Evolutionary conservation across 495 filamentous ascomycete genomes (phyloP).

Genomic region (Lasiosphaeris hirsuta): DNA sequence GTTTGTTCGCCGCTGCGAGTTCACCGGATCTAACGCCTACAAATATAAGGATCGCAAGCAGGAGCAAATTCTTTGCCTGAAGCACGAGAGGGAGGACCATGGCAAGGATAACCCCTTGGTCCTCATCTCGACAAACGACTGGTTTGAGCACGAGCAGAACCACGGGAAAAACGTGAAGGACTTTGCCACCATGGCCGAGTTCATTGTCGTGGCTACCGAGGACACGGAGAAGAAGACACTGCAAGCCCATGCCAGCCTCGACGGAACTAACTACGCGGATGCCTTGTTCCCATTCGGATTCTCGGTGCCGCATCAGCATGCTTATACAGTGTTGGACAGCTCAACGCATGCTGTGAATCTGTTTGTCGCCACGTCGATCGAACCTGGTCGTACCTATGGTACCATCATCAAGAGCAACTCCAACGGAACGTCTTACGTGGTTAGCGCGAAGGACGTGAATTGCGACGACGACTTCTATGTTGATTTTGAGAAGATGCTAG

Average conservation of each 20-base stretch:
- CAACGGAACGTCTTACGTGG: constrained; percentile 90
- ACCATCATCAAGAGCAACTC: constrained; percentile 95
- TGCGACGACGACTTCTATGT: constrained; percentile 70
- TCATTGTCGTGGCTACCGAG: constrained; percentile 82
- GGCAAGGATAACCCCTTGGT: constrained; percentile 58
- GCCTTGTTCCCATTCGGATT: constrained; percentile 83
- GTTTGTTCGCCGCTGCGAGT: constrained; percentile 74
- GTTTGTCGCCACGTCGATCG: constrained; percentile 67
- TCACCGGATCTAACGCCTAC: constrained; percentile 62
- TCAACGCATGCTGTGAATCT: constrained; percentile 90
- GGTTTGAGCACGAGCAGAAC: constrained; percentile 58
- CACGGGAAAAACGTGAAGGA: constrained; percentile 68
- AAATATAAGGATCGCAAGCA: constrained; percentile 62
- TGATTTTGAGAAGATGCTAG: constrained; percentile 94
- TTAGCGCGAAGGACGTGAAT: constrained; percentile 75
- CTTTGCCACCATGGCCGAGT: constrained; percentile 92
- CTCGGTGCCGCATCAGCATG: constrained; percentile 65
- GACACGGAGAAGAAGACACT: constrained; percentile 62
- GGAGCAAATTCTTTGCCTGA: constrained; percentile 78
- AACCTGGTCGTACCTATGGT: constrained; percentile 64
- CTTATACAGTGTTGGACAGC: constrained; percentile 90
- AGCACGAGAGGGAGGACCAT: constrained; percentile 62
- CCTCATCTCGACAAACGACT: constrained; percentile 70
- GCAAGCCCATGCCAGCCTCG: constrained; percentile 75
- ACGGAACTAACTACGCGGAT: constrained; percentile 76